Base-by-base conservation (phyloP, 352 stramenopile genomes). In the Elongisporangium undulatum region DNA sequence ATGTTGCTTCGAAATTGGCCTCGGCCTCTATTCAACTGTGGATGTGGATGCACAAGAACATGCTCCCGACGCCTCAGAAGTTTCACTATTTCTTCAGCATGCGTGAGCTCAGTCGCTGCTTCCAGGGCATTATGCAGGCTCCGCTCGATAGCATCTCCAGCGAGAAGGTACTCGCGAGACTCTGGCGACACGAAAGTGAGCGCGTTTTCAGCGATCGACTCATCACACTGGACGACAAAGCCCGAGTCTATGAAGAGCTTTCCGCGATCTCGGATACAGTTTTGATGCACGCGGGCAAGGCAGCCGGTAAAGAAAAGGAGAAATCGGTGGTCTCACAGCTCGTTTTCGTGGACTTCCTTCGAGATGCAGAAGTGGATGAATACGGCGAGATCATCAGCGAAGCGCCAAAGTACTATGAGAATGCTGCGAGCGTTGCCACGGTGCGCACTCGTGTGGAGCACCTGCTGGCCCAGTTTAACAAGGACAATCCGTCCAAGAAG, bases 151-250 rank as follows among this genome's bases (percentile, higher is more conserved):
- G 62, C 48, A 68, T 85, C 53, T 71, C 66, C 2, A 56, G 45
- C 1, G 83, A 93, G 22, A 74, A 76, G 49, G 51, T 70, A 2
- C 61, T 96, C 0, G 69, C 90, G 39, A 64, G 67, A 13, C 75
- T 97, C 10, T 97, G 89, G 89, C 74, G 83, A 21, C 88, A 97
- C 63, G 89, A 96, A 51, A 85, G 72, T 52, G 81, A 95, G 57
- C 72, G 89, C 13, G 82, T 95, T 0, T 96, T 96, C 62, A 64
- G 58, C 13, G 89, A 97, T 55, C 75, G 80, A 39, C 71, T 97
- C 15, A 77, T 90, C 1, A 84, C 69, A 4, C 49, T 82, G 16
- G 77, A 92, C 23, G 87, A 96, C 59, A 96, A 95, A 51, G 51
- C 76, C 16, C 68, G 70, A 1, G 92, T 94, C 23, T 63, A 66